A percentile compares a stretch with the other conserved stretches of the same genome.
Conservation (phyloP, 148 eudicot species). For the Chenopodium berlandieri region DNA sequence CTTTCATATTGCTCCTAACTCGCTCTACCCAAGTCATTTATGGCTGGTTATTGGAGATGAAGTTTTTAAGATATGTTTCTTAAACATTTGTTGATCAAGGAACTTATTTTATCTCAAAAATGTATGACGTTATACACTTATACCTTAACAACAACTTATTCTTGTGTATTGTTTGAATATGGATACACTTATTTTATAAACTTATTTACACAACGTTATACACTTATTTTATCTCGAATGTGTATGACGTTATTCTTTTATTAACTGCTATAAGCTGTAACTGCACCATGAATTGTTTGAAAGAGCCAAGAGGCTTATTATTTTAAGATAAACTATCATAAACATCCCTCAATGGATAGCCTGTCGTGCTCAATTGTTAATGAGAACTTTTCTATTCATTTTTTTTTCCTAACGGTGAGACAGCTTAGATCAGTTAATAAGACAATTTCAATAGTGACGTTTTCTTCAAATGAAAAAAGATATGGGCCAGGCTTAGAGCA, state of each 20-base stretch:
- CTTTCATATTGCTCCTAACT: no score
- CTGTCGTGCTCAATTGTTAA: background rate
- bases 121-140: background rate
- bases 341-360: background rate
- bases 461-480: background rate
- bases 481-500: background rate
- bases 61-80: background rate
- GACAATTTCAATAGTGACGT: background rate
- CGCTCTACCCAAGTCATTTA: background rate
- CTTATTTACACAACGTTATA: no score
- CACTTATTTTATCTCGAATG: no score
- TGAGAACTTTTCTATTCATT: background rate
- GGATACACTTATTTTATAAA: no score
- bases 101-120: background rate
- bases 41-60: background rate
- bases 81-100: background rate
- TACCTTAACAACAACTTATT: background rate
- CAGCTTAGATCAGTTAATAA: background rate
- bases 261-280: background rate
- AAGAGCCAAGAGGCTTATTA: background rate
- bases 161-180: no score
- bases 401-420: background rate
- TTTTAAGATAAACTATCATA: background rate
- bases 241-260: no score
- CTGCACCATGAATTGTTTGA: background rate